Percentiles rank a stretch among this genome's conserved stretches.
Evolutionary conservation across 495 filamentous ascomycete genomes (phyloP).

Genomic region (Penicillium tannophilum): DNA sequence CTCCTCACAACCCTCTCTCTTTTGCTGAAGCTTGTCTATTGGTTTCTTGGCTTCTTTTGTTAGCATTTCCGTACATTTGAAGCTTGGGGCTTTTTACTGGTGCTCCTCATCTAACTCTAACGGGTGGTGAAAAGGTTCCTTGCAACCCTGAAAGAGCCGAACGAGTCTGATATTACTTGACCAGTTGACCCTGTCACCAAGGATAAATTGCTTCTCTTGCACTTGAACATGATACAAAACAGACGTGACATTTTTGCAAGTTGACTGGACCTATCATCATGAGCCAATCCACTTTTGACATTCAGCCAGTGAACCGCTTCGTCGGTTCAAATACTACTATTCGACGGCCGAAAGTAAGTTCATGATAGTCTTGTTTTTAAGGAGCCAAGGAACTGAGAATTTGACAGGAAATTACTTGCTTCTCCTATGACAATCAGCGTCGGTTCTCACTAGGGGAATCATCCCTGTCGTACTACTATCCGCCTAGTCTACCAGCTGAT

Average conservation of each 20-base stretch:
- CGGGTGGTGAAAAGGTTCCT: neutral
- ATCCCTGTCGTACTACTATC: slow-evolving; percentile 86
- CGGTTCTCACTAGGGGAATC: slow-evolving; percentile 73
- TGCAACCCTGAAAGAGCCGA: neutral
- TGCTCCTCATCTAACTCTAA: neutral
- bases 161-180: neutral
- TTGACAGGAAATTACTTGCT: slow-evolving; percentile 77
- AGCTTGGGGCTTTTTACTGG: neutral
- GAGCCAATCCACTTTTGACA: slow-evolving; percentile 49
- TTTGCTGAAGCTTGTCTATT: neutral
- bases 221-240: neutral
- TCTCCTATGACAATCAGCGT: slow-evolving; percentile 87
- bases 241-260: neutral
- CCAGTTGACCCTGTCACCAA: neutral
- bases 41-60: neutral
- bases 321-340: slow-evolving; percentile 61
- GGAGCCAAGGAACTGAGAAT: neutral
- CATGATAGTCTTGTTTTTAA: neutral
- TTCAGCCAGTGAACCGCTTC: slow-evolving; percentile 65
- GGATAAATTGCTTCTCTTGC: neutral
- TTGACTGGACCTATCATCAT: neutral
- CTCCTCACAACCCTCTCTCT: neutral
- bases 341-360: slow-evolving; percentile 65
- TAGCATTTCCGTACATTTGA: neutral
- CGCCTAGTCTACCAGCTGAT: slow-evolving; percentile 68